Base-by-base conservation (phyloP, 2,329 filamentous ascomycete species). In the Fusarium sp. region DNA sequence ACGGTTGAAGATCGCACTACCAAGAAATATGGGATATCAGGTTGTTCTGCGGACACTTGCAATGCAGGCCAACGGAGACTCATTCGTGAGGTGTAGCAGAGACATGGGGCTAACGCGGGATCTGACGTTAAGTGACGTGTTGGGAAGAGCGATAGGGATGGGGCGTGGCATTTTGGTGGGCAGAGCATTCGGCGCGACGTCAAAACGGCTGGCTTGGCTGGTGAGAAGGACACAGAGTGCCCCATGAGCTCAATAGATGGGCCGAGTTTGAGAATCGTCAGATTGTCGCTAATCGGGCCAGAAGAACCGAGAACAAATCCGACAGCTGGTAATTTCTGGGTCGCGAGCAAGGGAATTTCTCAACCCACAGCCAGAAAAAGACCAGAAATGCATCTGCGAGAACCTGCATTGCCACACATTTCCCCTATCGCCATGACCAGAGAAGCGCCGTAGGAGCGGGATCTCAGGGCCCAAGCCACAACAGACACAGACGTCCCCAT, bases 41-140 rank as follows among this genome's bases (percentile, higher is more conserved):
- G 68, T 63, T 62, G 65, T 69, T 72, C 55, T 72, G 69, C 64
- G 65, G 57, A 58, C 57, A 72, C 61, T 72, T 66, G 67, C 49
- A 54, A 65, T 74, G 73, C 73, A 75, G 54, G 37, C 55, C 67
- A 65, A 71, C 64, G 61, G 62, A 68, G 71, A 63, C 58, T 58
- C 46, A 51, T 55, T 56, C 55, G 48, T 45, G 66, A 66, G 66
- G 57, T 55, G 61, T 55, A 59, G 59, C 58, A 65, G 50, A 65
- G 55, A 60, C 72, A 74, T 68, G 72, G 72, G 64, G 72, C 68
- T 55, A 67, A 59, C 68, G 63, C 70, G 71, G 59, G 72, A 72
- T 75, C 71, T 74, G 72, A 66, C 69, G 69, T 72, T 73, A 75
- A 75, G 73, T 75, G 73, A 75, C 73, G 73, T 75, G 73, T 69